Base-by-base conservation (phyloP, 768 basidiomycete species). In the Cytidiella melzeri region DNA sequence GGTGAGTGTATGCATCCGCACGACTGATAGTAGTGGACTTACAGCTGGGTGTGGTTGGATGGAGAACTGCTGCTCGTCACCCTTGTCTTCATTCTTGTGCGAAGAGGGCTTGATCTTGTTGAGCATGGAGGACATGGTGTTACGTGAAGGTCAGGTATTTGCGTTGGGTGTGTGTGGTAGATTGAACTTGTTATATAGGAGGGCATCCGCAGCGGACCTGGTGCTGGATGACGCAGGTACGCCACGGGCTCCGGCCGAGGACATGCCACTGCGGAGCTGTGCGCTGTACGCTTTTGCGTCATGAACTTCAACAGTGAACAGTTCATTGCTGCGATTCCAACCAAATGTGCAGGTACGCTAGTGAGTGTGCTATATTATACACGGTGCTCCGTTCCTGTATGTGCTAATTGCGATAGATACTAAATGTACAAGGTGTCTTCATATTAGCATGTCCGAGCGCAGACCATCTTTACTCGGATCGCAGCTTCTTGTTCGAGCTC, bases 21-120 rank as follows among this genome's bases (percentile, higher is more conserved):
- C 11, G 9, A n/a, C n/a, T n/a, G n/a, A n/a, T n/a, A n/a, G n/a
- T n/a, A n/a, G n/a, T n/a, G 34, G 19, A 58, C 74, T 42, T 57
- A 81, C 80, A 56, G 81, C 81, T 43, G 81, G 83, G 59, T 83
- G 80, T 19, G 83, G 83, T 49, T 74, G 70, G 57, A 78, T 83
- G 42, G 64, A 65, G 63, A 74, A 82, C 43, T 67, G 73, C 56
- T 79, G 74, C 36, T 50, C 41, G 34, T 59, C 55, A 19, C 19
- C 48, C 45, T 52, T 54, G 51, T 49, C 26, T 44, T 58, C 21
- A 2, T 20, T 6, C 40, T 48, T 43, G 41, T 25, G 37, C 40
- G 41, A 47, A 19, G n/a, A 13, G 28, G 47, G 49, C 49, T 50
- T 50, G 23, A 50, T 18, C 25, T 44, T 43, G 45, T 52, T 24